Conservation (phyloP, 2,329 filamentous ascomycete species). For the Drechmeria coniospora region DNA sequence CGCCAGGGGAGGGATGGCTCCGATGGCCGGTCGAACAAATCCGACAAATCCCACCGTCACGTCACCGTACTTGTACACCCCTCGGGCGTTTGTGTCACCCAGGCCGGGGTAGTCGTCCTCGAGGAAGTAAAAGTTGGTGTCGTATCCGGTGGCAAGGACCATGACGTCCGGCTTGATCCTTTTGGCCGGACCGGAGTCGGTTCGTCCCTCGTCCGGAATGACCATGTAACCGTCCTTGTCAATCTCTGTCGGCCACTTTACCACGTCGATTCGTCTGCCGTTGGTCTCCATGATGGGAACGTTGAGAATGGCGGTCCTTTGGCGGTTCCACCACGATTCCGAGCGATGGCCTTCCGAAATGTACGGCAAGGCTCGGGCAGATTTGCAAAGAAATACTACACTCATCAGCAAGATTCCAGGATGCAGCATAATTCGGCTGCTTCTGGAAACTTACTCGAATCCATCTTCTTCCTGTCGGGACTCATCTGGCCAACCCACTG, state of each 20-base stretch:
- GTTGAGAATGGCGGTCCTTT: constrained; percentile 23
- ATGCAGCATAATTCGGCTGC: background rate
- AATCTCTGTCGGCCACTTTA: constrained; percentile 25
- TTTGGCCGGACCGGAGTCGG: constrained; percentile 13
- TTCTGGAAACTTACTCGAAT: constrained; percentile 13
- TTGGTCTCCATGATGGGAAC: constrained; percentile 22
- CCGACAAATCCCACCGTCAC: constrained; percentile 28
- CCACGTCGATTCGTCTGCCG: constrained; percentile 25
- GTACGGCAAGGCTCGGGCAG: constrained; percentile 26
- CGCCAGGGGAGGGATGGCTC: constrained; percentile 31
- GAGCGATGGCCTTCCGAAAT: constrained; percentile 21
- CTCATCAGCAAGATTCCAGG: background rate
- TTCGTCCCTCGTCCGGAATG: constrained; percentile 16
- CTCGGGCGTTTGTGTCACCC: constrained; percentile 33
- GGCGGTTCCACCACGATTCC: constrained; percentile 14
- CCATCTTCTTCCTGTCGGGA: constrained; percentile 18
- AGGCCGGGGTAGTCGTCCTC: constrained; percentile 23
- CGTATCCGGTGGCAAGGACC: constrained; percentile 32
- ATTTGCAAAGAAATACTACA: constrained; percentile 28
- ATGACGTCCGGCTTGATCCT: constrained; percentile 26
- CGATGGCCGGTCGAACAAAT: constrained; percentile 28
- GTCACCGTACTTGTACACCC: constrained; percentile 29
- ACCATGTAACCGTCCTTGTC: constrained; percentile 19
- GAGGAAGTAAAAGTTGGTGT: constrained; percentile 24
- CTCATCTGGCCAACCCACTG: constrained; percentile 32